Conservation (phyloP, 768 basidiomycete genomes). For the Phaffia australis region DNA sequence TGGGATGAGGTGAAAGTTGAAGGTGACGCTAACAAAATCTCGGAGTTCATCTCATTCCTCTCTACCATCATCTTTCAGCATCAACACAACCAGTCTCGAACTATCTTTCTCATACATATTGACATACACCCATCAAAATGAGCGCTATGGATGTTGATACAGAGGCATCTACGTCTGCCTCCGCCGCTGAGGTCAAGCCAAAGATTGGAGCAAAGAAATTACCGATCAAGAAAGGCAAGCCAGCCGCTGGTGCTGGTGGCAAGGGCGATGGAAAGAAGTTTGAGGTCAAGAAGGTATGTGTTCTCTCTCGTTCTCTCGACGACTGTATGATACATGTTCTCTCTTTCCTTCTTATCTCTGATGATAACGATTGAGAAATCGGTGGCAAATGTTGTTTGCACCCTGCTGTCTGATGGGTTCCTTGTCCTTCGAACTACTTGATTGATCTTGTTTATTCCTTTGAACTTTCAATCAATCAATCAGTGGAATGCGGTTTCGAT, state of each 20-base stretch:
- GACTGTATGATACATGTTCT: too few relatives aligned
- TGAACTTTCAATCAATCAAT: background rate
- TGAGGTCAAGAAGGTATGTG: constrained; percentile 91
- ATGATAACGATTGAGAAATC: background rate
- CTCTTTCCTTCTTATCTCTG: background rate
- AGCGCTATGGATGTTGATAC: constrained; percentile 24
- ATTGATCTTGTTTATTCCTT: background rate
- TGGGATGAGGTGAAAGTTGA: too few relatives aligned
- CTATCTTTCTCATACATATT: background rate
- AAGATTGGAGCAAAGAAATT: background rate
- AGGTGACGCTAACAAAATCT: too few relatives aligned
- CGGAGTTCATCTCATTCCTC: too few relatives aligned
- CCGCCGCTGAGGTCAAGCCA: constrained; percentile 3
- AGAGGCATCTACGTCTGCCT: constrained; percentile 3
- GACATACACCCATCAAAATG: constrained; percentile 6
- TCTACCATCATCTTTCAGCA: too few relatives aligned
- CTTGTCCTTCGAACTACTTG: background rate
- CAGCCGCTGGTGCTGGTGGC: background rate
- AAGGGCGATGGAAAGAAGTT: constrained; percentile 45
- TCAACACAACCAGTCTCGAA: background rate
- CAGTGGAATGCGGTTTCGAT: constrained; percentile 98
- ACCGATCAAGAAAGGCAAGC: constrained; percentile 12
- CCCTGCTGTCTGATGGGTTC: background rate
- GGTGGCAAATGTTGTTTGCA: background rate
- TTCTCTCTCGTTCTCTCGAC: background rate